Base-by-base conservation (phyloP, 2,329 filamentous ascomycete genomes). In the Fusarium sp. region DNA sequence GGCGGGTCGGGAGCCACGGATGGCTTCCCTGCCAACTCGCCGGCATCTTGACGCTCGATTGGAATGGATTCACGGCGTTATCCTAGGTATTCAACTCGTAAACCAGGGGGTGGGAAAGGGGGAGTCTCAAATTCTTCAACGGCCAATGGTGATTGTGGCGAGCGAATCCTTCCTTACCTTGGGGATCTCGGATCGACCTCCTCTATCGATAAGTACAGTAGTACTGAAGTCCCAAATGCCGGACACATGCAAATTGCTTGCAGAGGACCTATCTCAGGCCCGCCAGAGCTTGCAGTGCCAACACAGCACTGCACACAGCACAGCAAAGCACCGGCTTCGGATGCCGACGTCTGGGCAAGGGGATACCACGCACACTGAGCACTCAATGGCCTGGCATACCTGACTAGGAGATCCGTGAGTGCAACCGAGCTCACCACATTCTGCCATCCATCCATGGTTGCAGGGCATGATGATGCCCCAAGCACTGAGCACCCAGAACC, bases 371-470 rank as follows among this genome's bases (percentile, higher is more conserved):
- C 59, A 63, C 60, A 52, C 60, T 23, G 23, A 25, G 43, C 43
- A 52, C 45, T 63, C 60, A 23, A 54, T 20, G 30, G 43, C 41
- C 60, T 63, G 60, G 60, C 43, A 63, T 63, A 35, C 60, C 43
- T 34, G 58, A 52, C 43, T 63, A 45, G 43, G 60, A 27, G 60
- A 64, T 54, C 60, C 60, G 60, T 41, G 23, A 41, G 45, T 25
- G 23, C 60, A 64, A 56, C 60, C 34, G 25, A 54, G 45, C 60
- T 64, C 60, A 64, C 45, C 60, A 64, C 34, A 39, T 54, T 64
- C 34, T 41, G 32, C 34, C 43, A 50, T 45, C 50, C 35, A 35
- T 57, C 48, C 41, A 48, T 50, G 25, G 10, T 30, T 65, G 63
- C 54, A 65, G 52, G 63, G 35, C 48, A 27, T 18, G 23, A 64